Evolutionary conservation across 352 stramenopile genomes (phyloP).

Genomic region (Phytopythium chamaehyphon): DNA sequence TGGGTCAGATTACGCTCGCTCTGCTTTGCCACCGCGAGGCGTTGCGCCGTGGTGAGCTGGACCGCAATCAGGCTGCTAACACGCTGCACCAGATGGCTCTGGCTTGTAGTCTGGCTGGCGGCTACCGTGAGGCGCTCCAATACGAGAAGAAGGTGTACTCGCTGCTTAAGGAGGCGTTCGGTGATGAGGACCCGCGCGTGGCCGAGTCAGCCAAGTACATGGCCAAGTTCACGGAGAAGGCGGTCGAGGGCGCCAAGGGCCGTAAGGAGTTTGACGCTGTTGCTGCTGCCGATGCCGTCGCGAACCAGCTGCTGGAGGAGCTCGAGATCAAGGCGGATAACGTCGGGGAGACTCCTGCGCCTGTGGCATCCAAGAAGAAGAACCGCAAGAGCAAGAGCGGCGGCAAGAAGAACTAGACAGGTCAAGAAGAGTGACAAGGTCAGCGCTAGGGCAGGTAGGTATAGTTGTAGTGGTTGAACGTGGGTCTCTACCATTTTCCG

Average conservation of each 20-base stretch:
- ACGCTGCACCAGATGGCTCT: slow-evolving; percentile 88
- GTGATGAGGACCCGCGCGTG: slow-evolving; percentile 76
- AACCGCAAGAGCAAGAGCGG: slow-evolving; percentile 56
- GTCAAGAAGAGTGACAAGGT: neutral
- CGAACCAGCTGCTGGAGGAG: slow-evolving; percentile 70
- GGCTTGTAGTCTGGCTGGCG: slow-evolving; percentile 68
- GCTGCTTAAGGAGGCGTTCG: slow-evolving; percentile 79
- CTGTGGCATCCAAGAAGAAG: slow-evolving; percentile 50
- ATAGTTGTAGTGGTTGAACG: slow-evolving; percentile 3
- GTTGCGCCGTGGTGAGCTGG: slow-evolving; percentile 82
- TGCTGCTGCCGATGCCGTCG: slow-evolving; percentile 69
- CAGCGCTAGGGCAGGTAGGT: neutral
- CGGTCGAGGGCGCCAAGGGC: slow-evolving; percentile 83
- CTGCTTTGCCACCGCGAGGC: slow-evolving; percentile 87
- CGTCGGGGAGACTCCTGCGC: slow-evolving; percentile 22
- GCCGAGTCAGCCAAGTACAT: slow-evolving; percentile 83
- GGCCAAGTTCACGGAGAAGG: slow-evolving; percentile 82
- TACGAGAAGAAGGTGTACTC: slow-evolving; percentile 90
- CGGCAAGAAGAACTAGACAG: slow-evolving; percentile 65
- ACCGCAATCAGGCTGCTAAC: slow-evolving; percentile 82
- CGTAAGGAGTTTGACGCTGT: slow-evolving; percentile 74
- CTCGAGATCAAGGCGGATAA: slow-evolving; percentile 58
- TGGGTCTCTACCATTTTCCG: too few relatives aligned
- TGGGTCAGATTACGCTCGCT: slow-evolving; percentile 81
- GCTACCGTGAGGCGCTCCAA: slow-evolving; percentile 81